phyloP scores from a whole-genome alignment of 768 basidiomycete species.

The Asterophora parasitica region DNA sequence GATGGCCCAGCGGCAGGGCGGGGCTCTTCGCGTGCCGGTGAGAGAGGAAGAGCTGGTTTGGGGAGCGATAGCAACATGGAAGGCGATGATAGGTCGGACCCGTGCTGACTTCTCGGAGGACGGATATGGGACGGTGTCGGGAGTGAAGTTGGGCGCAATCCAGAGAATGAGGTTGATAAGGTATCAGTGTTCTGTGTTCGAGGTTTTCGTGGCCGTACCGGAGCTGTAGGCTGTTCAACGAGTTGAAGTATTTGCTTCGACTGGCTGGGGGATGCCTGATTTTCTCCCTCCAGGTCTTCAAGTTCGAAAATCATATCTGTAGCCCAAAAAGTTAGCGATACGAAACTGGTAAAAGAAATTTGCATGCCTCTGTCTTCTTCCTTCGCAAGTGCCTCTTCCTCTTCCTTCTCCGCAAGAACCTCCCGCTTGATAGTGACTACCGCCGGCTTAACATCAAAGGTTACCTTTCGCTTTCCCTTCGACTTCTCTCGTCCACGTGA shows the following conservation, averaged over 20 bases:
- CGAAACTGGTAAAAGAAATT: neutral
- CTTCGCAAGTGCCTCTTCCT: conserved; percentile 23
- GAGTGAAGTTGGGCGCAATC: conserved; percentile 64
- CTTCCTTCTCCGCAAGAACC: conserved; percentile 27
- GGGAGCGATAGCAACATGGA: conserved; percentile 29
- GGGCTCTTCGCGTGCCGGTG: neutral
- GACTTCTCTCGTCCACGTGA: conserved; percentile 27
- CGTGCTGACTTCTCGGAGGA: conserved; percentile 34
- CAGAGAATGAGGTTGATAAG: conserved; percentile 52
- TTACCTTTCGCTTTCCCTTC: conserved; percentile 65
- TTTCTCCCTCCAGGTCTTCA: conserved; percentile 59
- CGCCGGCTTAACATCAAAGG: conserved; percentile 64
- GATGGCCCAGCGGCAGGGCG: conserved; percentile 4
- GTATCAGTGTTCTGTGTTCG: conserved; percentile 32
- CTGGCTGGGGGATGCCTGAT: conserved; percentile 26
- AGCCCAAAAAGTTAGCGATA: neutral
- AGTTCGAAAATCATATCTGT: conserved; percentile 68
- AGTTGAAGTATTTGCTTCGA: conserved; percentile 34
- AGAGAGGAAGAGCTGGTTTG: conserved; percentile 14
- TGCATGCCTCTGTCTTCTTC: conserved; percentile 43
- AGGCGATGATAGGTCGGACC: conserved; percentile 33
- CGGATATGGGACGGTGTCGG: conserved; percentile 60
- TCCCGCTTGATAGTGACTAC: conserved; percentile 43
- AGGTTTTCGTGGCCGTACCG: conserved; percentile 26
- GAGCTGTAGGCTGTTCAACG: conserved; percentile 34